Evolutionary conservation across 129 eudicot genomes (phyloP).

Genomic region (Artemisia argyi): DNA sequence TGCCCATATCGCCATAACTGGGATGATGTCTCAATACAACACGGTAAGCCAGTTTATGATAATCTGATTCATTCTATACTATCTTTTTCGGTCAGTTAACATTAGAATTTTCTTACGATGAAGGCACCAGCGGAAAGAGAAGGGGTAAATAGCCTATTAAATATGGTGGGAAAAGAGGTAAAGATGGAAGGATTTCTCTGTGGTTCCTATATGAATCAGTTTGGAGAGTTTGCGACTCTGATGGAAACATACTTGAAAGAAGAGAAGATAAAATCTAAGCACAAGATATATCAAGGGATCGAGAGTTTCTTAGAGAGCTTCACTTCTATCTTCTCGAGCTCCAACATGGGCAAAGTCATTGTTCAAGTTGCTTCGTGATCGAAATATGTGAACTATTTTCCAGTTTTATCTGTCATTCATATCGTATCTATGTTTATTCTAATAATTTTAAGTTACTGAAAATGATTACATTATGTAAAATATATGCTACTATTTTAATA

Average conservation of each 20-base stretch:
- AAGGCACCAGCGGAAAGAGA: constrained; percentile 42
- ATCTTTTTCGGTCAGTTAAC: background rate
- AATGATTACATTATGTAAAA: background rate
- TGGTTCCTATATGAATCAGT: constrained; percentile 33
- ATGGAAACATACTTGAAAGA: constrained; percentile 41
- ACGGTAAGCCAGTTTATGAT: constrained; percentile 21
- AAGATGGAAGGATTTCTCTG: constrained; percentile 46
- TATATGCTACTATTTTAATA: background rate
- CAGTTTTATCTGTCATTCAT: background rate
- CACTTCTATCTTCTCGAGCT: constrained; percentile 42
- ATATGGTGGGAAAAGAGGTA: constrained; percentile 47
- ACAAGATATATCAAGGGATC: constrained; percentile 37
- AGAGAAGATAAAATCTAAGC: constrained; percentile 35
- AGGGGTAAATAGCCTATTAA: constrained; percentile 43
- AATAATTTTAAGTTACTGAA: background rate
- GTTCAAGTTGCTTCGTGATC: constrained; percentile 36
- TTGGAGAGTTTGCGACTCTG: constrained; percentile 32
- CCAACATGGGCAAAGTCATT: constrained; percentile 41
- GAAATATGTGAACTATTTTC: background rate
- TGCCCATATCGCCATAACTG: constrained; percentile 42
- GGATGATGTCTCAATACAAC: constrained; percentile 53
- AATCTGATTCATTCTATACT: background rate
- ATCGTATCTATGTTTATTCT: background rate
- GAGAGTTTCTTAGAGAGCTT: constrained; percentile 47
- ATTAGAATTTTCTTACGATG: background rate